These are phyloP conservation scores for Cunninghamia lanceolata DNA, from an alignment of 75 land plant genomes.

Conservation along the genomic window DNA sequence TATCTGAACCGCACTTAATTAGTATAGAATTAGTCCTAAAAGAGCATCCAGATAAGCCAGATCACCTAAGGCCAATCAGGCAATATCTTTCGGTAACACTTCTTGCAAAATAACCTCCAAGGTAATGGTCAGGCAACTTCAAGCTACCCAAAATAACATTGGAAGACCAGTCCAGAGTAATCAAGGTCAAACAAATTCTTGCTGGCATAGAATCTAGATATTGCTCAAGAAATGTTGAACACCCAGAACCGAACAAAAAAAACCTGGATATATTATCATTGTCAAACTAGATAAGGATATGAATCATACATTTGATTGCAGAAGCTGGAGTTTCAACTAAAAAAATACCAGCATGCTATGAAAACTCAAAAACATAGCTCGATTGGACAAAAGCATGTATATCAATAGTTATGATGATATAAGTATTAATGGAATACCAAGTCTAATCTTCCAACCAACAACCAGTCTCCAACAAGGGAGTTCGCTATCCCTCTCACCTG, in stretches of 20 bases:
- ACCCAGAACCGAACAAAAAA: neutral
- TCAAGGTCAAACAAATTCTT: neutral
- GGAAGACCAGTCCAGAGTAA: neutral
- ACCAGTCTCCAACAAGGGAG: neutral
- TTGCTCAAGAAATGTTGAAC: neutral
- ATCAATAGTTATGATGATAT: neutral
- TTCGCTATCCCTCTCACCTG: neutral
- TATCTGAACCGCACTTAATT: neutral
- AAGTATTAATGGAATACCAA: neutral
- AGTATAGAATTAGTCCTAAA: neutral
- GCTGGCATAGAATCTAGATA: neutral
- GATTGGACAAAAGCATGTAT: neutral
- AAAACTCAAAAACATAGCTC: neutral
- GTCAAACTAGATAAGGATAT: neutral
- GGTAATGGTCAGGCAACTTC: neutral
- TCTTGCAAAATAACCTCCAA: neutral
- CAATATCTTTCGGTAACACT: neutral
- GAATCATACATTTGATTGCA: neutral
- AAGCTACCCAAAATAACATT: neutral
- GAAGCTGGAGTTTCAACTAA: neutral
- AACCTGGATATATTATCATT: neutral
- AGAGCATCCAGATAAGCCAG: neutral
- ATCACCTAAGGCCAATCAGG: neutral
- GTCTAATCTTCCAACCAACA: neutral
- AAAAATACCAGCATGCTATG: neutral